Base-by-base conservation (phyloP, 768 basidiomycete species). In the Exidia glandulosa region DNA sequence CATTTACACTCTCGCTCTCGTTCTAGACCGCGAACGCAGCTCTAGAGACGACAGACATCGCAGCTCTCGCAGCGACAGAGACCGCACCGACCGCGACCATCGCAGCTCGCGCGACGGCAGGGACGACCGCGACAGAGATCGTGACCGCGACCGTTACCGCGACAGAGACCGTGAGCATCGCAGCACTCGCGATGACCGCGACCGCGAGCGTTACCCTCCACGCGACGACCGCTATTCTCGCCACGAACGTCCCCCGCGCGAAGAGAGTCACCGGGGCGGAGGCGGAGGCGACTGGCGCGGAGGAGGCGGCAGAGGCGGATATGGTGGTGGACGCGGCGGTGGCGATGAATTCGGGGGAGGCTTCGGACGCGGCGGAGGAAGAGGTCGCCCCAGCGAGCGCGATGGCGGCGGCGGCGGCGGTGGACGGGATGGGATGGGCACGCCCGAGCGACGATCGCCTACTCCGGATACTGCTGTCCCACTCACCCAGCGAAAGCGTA, bases 391-490 rank as follows among this genome's bases (percentile, higher is more conserved):
- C 25, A 73, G 70, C 1, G 74, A 69, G 13, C 69, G 74, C 13
- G 75, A 78, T 31, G 77, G 79, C 27, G 66, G 81, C 37, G 72
- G 80, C 31, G 79, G 81, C 47, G 74, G 80, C 56, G 79, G 80
- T 54, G 70, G 72, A 25, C 71, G 69, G 37, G 77, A 79, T 36
- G 77, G 78, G 10, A 70, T 74, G 29, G 87, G 84, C 25, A 85
- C 88, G 14, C 88, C 86, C 1, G 90, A 90, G 63, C 77, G 88
- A 65, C 75, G 94, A 65, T 90, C 88, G 0, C 94, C 95, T 10
- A 98, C 95, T 10, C 96, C 96, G 0, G 86, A 90, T 67, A 89
- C 87, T 55, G 81, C 84, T 14, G 75, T 84, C 45, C 86, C 90
- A 0, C 73, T 99, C 63, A 87, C 88, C 7, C 91, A 97, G 69